These are phyloP conservation scores for Trichopus zeylanicus DNA, from an alignment of 116 monocot genomes.

Conservation along the genomic window DNA sequence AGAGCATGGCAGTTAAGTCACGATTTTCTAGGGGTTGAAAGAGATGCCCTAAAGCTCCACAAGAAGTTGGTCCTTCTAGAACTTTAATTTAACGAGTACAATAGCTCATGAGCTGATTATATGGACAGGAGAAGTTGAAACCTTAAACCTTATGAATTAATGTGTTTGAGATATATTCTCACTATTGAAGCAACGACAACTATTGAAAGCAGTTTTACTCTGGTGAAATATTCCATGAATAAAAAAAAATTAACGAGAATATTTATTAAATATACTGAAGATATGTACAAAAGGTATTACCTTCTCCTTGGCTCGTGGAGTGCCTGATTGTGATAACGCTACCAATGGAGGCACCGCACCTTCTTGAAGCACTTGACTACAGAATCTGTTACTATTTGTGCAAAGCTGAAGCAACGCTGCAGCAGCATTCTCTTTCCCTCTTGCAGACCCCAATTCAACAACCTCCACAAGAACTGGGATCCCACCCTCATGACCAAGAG, in stretches of 20 bases:
- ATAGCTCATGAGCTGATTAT: too few species aligned
- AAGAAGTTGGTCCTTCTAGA: too few species aligned
- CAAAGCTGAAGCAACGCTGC: conserved; percentile 84
- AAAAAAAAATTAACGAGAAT: neutral
- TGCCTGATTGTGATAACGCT: conserved; percentile 70
- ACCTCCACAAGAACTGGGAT: conserved; percentile 80
- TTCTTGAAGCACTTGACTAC: conserved; percentile 66
- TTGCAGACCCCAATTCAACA: conserved; percentile 77
- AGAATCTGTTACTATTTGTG: conserved; percentile 64
- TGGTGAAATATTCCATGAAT: neutral
- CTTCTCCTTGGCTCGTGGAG: conserved; percentile 81
- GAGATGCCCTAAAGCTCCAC: too few species aligned
- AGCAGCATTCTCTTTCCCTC: conserved; percentile 86
- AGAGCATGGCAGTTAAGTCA: too few species aligned
- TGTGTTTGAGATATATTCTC: too few species aligned
- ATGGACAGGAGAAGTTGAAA: too few species aligned
- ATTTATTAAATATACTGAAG: neutral
- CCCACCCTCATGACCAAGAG: conserved; percentile 66
- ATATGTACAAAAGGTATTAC: conserved; percentile 14
- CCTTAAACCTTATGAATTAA: too few species aligned
- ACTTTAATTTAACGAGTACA: too few species aligned
- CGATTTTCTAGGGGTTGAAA: too few species aligned
- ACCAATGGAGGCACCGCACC: conserved; percentile 83
- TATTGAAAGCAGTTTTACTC: neutral
- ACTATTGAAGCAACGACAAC: neutral